A percentile compares a stretch with the other conserved stretches of the same genome.
phyloP scores from a whole-genome alignment of 2,329 filamentous ascomycete genomes.

The Calcarisporium arbuscula region DNA sequence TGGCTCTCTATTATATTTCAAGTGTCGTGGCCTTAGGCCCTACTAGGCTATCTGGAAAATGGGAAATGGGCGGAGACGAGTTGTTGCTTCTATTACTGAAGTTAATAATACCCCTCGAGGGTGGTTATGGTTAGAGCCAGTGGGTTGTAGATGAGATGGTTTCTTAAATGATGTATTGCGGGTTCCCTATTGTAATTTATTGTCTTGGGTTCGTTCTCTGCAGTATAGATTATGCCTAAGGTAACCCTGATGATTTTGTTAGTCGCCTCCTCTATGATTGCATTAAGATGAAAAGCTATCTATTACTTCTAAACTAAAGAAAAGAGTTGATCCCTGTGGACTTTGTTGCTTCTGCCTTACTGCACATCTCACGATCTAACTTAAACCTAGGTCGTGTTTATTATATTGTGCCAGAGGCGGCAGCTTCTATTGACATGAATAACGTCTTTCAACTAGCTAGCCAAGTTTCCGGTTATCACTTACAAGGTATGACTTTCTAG shows the following conservation, averaged over 20 bases:
- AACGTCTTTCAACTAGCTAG: not conserved
- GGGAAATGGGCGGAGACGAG: too few relatives aligned
- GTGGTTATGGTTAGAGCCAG: constrained; percentile 4
- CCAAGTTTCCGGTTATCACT: not conserved
- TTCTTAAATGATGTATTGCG: constrained; percentile 1
- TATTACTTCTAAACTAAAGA: not conserved
- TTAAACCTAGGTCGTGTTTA: not conserved
- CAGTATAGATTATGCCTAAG: too few relatives aligned
- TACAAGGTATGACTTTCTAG: not conserved
- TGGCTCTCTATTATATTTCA: not conserved
- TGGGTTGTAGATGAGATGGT: constrained; percentile 5
- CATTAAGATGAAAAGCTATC: too few relatives aligned
- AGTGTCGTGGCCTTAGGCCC: constrained; percentile 1
- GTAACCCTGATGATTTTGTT: too few relatives aligned
- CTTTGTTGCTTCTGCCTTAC: not conserved
- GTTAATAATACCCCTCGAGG: constrained; percentile 6
- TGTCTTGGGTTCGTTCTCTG: constrained; percentile 2
- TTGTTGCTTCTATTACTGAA: too few relatives aligned
- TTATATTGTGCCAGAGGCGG: not conserved
- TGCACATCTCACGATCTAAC: not conserved
- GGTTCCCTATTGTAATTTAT: constrained; percentile 1
- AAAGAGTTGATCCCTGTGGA: constrained; percentile 1
- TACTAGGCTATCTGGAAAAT: constrained; percentile 10
- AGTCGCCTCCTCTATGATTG: too few relatives aligned
- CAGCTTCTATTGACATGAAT: not conserved